These are phyloP conservation scores for Purshia tridentata DNA, from an alignment of 306 rosid species.

Conservation along the genomic window DNA sequence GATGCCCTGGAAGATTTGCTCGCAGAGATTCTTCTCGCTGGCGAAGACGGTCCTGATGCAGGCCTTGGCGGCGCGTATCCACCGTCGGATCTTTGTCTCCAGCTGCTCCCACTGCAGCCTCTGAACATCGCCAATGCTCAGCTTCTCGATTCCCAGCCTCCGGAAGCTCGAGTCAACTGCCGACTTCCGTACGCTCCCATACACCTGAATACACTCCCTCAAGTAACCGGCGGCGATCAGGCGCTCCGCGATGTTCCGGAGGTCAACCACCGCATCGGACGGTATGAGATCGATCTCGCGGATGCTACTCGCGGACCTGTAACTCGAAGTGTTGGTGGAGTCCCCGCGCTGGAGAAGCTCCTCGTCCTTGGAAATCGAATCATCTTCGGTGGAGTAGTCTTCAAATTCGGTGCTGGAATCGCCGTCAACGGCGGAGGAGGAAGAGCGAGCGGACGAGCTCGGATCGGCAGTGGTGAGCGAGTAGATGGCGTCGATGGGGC, in stretches of 20 bases:
- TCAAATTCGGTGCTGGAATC: conserved; percentile 2
- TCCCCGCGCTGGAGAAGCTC: conserved; percentile 45
- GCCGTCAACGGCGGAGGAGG: neutral
- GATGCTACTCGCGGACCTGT: conserved; percentile 72
- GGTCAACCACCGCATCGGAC: conserved; percentile 63
- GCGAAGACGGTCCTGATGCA: conserved; percentile 74
- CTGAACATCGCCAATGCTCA: conserved; percentile 95
- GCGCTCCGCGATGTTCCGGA: conserved; percentile 81
- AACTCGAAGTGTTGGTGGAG: conserved; percentile 38
- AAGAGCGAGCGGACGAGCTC: conserved; percentile 34
- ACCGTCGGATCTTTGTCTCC: conserved; percentile 82
- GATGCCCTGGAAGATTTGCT: conserved; percentile 75
- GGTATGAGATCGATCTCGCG: conserved; percentile 97
- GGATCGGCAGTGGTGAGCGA: conserved; percentile 47
- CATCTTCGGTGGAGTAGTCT: conserved; percentile 12
- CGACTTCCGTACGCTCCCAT: conserved; percentile 82
- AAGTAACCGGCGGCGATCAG: conserved; percentile 84
- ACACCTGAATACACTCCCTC: conserved; percentile 91
- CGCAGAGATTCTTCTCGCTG: conserved; percentile 87
- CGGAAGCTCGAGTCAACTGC: conserved; percentile 75
- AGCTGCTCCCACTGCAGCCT: conserved; percentile 85
- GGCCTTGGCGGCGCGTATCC: conserved; percentile 88
- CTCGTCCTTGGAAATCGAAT: neutral
- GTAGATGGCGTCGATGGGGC: conserved; percentile 55
- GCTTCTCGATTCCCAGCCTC: conserved; percentile 69